A percentile compares a stretch with the other conserved stretches of the same genome.
Evolutionary conservation across 768 basidiomycete genomes (phyloP).

Genomic region (Wakefieldia striispora): DNA sequence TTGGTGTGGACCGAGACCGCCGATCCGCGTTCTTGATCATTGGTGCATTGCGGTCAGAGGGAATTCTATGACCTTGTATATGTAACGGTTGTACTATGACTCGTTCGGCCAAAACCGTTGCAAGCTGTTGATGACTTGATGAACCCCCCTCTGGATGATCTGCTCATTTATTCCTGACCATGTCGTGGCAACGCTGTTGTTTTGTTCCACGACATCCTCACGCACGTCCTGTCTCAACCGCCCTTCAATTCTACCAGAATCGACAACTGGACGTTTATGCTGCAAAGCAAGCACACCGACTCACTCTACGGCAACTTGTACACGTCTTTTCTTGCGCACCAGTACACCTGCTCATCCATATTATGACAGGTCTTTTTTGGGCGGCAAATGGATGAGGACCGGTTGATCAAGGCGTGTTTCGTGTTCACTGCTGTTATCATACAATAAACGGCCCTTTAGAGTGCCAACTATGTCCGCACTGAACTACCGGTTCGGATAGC

Average conservation of each 20-base stretch:
- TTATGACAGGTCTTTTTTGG: constrained; percentile 73
- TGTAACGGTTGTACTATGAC: background rate
- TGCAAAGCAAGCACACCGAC: constrained; percentile 62
- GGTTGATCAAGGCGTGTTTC: constrained; percentile 64
- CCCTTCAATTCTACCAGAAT: constrained; percentile 77
- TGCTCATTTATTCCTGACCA: constrained; percentile 11
- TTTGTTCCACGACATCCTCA: constrained; percentile 5
- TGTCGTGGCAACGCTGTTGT: constrained; percentile 24
- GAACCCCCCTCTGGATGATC: too few species aligned
- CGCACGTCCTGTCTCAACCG: constrained; percentile 34
- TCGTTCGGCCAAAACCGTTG: background rate
- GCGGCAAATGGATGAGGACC: constrained; percentile 75
- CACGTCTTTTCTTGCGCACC: constrained; percentile 12
- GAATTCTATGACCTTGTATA: constrained; percentile 47
- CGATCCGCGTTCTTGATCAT: constrained; percentile 79
- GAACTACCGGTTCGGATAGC: constrained; percentile 87
- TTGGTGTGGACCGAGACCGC: constrained; percentile 74
- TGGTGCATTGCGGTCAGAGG: constrained; percentile 72
- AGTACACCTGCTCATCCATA: constrained; percentile 1
- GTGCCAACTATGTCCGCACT: constrained; percentile 87
- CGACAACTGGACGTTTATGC: constrained; percentile 81
- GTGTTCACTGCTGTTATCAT: background rate
- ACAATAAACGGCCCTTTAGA: constrained; percentile 41
- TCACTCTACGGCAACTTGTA: constrained; percentile 81
- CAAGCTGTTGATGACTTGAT: background rate